phyloP scores from a whole-genome alignment of 1,284 basidiomycete genomes.

The Amylostereum chailletii region DNA sequence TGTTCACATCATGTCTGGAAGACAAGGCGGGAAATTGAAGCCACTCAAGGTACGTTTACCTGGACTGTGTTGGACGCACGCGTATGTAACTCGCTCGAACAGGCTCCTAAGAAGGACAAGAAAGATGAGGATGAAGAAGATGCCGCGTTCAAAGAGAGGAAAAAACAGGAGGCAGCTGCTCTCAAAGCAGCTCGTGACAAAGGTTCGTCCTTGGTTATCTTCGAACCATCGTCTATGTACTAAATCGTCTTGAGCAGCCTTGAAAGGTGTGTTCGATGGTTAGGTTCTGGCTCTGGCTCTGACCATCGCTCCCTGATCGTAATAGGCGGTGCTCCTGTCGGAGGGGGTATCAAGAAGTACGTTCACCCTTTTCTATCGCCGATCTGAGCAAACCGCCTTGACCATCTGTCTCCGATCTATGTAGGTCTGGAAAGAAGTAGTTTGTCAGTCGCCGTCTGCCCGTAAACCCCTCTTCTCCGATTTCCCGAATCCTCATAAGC shows the following conservation, averaged over 20 bases:
- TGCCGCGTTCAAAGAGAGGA: slow-evolving; percentile 60
- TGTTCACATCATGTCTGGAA: slow-evolving; percentile 43
- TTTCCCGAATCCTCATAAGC: too few relatives aligned
- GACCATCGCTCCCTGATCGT: neutral
- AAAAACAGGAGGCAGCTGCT: slow-evolving; percentile 63
- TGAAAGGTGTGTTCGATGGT: slow-evolving; percentile 41
- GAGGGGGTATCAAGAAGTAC: slow-evolving; percentile 77
- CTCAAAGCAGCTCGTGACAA: slow-evolving; percentile 60
- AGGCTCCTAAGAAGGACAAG: slow-evolving; percentile 76
- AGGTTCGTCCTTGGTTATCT: slow-evolving; percentile 36
- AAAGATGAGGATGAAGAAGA: slow-evolving; percentile 66
- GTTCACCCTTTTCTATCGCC: too few relatives aligned
- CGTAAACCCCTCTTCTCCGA: slow-evolving; percentile 14
- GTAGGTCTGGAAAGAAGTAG: slow-evolving; percentile 68
- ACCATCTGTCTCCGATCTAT: neutral
- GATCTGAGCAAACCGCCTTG: too few relatives aligned
- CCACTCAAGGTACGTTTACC: slow-evolving; percentile 48
- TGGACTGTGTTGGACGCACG: neutral
- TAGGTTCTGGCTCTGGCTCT: too few relatives aligned
- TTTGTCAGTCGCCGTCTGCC: slow-evolving; percentile 13
- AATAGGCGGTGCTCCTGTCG: slow-evolving; percentile 49
- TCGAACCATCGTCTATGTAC: neutral
- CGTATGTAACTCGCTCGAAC: neutral
- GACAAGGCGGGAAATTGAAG: slow-evolving; percentile 77
- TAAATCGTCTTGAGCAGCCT: slow-evolving; percentile 29